phyloP scores from a whole-genome alignment of 208 protist species.

The Leishmania gerbilli region DNA sequence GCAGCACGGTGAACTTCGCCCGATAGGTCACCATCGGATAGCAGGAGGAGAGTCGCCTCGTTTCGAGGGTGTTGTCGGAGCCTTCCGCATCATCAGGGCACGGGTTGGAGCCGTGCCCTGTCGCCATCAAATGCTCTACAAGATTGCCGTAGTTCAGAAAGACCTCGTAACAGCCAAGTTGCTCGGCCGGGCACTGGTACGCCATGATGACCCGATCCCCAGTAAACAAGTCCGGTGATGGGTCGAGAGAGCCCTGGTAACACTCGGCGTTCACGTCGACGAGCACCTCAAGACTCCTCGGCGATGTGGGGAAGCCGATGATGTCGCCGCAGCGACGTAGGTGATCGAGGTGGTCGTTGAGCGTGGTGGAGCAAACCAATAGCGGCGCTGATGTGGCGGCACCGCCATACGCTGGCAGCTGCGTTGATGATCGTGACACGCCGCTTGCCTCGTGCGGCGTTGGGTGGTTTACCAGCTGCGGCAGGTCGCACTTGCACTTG shows the following conservation, averaged over 20 bases:
- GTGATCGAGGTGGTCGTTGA: constrained; percentile 37
- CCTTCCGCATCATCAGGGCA: not conserved
- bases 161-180: constrained; percentile 38
- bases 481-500: constrained; percentile 26
- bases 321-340: constrained; percentile 36
- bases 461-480: constrained; percentile 25
- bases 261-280: constrained; percentile 37
- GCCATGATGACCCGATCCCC: constrained; percentile 28
- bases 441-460: constrained; percentile 11
- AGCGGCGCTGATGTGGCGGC: not conserved
- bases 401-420: not conserved
- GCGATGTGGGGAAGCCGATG: constrained; percentile 42
- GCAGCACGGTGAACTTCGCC: constrained; percentile 45
- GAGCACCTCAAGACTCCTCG: constrained; percentile 62
- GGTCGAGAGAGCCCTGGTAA: constrained; percentile 28
- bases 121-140: constrained; percentile 46
- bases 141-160: constrained; percentile 73
- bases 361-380: constrained; percentile 23
- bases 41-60: constrained; percentile 12
- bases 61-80: not conserved
- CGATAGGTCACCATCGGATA: constrained; percentile 55
- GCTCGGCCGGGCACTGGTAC: constrained; percentile 39
- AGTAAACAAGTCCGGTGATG: constrained; percentile 2
- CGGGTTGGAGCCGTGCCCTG: constrained; percentile 29
- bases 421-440: not conserved